Base-by-base conservation (phyloP, 1,284 basidiomycete species). In the Trametes pubescens region DNA sequence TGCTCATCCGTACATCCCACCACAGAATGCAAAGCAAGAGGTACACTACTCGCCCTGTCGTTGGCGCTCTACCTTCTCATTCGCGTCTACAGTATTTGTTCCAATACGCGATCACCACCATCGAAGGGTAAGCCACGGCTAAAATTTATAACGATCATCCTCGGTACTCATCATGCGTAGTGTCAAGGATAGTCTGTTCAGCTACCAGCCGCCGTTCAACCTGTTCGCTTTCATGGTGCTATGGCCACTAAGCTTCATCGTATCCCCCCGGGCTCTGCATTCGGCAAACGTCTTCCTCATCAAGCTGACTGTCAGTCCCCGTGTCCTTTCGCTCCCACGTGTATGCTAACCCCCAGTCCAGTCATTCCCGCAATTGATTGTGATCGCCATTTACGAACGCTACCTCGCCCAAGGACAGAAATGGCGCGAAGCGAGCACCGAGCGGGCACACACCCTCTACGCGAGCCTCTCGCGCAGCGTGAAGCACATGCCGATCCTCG, bases 171-270 rank as follows among this genome's bases (percentile, higher is more conserved):
- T 32, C 14, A 4, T 9, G 26, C 35, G 10, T 47, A 93, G 92
- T 10, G 91, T 95, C 73, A 94, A 95, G 75, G 94, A 96, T 75
- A 92, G 92, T 0, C 80, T 97, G n/a, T 94, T 96, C 79, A 94
- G 91, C 56, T 96, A 96, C 74, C 89, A 95, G 68, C 93, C 92
- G 1, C 93, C 94, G 0, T 94, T 94, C 82, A 94, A 93, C 70
- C 80, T 94, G 34, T 76, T 92, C 37, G 94, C 95, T 0, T 89
- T 95, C 72, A 64, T 86, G 21, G 81, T 95, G 62, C 82, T 96
- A 51, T 89, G 92, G 71, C 93, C 94, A 6, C 81, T 91, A 26
- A 90, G 88, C 69, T 93, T 84, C 75, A 71, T 92, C 44, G 76
- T 93, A 11, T 84, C 88, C 5, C 92, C 93, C 0, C 83, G 93